Conservation (phyloP, 257 asterid genomes). For the Scutellaria barbata region DNA sequence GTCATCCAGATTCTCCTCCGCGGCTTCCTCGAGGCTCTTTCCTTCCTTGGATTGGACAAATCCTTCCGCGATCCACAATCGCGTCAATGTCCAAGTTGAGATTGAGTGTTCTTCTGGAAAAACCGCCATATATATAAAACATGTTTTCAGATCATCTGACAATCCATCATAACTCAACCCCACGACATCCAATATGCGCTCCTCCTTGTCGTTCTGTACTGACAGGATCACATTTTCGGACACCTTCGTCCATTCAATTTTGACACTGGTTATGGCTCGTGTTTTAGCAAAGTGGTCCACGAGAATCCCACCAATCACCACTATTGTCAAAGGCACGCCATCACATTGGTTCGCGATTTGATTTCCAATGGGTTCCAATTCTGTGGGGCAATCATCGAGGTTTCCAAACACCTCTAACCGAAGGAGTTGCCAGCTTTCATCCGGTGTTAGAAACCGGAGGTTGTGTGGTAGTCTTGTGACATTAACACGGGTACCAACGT, state of each 20-base stretch:
- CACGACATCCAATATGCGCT: conserved; percentile 36
- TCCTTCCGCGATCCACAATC: conserved; percentile 68
- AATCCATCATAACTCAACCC: conserved; percentile 51
- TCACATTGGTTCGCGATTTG: conserved; percentile 45
- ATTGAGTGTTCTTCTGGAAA: conserved; percentile 51
- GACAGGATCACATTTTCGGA: conserved; percentile 16
- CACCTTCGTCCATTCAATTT: conserved; percentile 36
- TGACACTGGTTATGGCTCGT: background rate
- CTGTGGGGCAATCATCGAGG: conserved; percentile 25
- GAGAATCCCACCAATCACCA: conserved; percentile 47
- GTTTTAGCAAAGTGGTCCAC: background rate
- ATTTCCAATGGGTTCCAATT: conserved; percentile 31
- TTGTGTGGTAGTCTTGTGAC: conserved; percentile 37
- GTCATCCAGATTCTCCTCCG: conserved; percentile 43
- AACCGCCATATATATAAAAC: conserved; percentile 59
- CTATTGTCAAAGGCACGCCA: conserved; percentile 57
- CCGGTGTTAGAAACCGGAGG: conserved; percentile 38
- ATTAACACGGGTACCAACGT: conserved; percentile 44
- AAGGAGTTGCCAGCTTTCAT: conserved; percentile 54
- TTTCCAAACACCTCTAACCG: conserved; percentile 48
- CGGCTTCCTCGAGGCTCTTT: conserved; percentile 44
- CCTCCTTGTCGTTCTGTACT: conserved; percentile 26
- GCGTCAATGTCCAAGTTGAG: conserved; percentile 45
- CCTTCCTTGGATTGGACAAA: conserved; percentile 35
- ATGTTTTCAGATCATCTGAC: conserved; percentile 43